phyloP scores from a whole-genome alignment of 2,329 filamentous ascomycete species.

The Juglanconis juglandina region DNA sequence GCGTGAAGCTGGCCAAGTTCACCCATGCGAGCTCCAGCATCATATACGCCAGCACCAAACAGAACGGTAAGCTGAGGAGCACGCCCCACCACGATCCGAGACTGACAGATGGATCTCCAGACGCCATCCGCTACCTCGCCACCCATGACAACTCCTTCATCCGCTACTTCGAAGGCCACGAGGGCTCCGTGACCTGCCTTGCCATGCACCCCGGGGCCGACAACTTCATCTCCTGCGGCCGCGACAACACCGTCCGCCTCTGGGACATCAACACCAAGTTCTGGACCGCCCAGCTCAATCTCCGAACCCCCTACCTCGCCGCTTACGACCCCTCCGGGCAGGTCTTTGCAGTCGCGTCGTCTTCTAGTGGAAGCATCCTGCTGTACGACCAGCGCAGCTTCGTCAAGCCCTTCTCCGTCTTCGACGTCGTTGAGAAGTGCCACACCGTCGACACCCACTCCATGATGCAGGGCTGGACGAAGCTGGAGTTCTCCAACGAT shows the following conservation, averaged over 20 bases:
- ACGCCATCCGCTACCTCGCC: conserved; percentile 80
- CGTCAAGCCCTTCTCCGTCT: conserved; percentile 85
- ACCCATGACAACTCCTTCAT: conserved; percentile 96
- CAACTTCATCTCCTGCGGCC: conserved; percentile 85
- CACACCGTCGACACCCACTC: conserved; percentile 52
- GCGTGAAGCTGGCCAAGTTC: conserved; percentile 88
- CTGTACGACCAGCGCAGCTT: conserved; percentile 94
- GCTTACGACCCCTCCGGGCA: conserved; percentile 90
- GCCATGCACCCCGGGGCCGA: conserved; percentile 82
- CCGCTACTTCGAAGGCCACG: conserved; percentile 92
- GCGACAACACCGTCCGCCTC: conserved; percentile 85
- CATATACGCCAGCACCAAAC: conserved; percentile 92
- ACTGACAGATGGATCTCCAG: conserved; percentile 33
- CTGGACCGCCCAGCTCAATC: conserved; percentile 73
- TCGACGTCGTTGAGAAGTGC: conserved; percentile 68
- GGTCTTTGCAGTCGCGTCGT: conserved; percentile 85
- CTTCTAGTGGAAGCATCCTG: conserved; percentile 72
- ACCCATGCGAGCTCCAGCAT: conserved; percentile 89
- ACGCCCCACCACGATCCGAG: too few species aligned
- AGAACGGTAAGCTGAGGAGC: conserved; percentile 64
- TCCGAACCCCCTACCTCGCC: conserved; percentile 76
- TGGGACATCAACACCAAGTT: conserved; percentile 85
- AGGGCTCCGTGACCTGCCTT: conserved; percentile 77
- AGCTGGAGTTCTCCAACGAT: conserved; percentile 93
- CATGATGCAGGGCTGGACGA: conserved; percentile 73